Percentiles rank a stretch among this genome's conserved stretches.
Evolutionary conservation across 2,329 filamentous ascomycete species (phyloP).

Genomic region (Aspergillus vadensis): DNA sequence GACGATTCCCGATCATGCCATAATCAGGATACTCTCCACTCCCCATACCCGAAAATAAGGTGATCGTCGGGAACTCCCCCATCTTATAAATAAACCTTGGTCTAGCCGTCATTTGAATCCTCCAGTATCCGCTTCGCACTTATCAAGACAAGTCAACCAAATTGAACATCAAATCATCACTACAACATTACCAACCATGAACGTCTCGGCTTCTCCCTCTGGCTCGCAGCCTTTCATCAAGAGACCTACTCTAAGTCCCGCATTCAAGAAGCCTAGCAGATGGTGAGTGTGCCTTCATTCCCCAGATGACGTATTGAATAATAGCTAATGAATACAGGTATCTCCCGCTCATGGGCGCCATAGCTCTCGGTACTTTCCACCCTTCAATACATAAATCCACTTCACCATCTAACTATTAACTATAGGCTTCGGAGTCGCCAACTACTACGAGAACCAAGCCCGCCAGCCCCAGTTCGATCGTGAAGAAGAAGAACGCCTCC

Average conservation of each 20-base stretch:
- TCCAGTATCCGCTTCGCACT: background rate
- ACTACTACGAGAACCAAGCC: conserved; percentile 12
- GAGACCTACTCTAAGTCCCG: conserved; percentile 9
- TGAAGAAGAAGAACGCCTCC: conserved; percentile 37
- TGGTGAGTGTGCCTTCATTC: conserved; percentile 10
- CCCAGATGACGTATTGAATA: background rate
- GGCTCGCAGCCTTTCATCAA: conserved; percentile 15
- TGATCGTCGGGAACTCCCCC: background rate
- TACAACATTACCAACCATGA: conserved; percentile 6
- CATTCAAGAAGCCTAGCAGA: conserved; percentile 8
- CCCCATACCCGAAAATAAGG: background rate
- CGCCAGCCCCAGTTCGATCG: conserved; percentile 2
- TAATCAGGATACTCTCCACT: background rate
- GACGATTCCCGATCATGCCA: conserved; percentile 3
- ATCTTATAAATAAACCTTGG: background rate
- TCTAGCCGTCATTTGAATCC: background rate
- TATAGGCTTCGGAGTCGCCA: conserved; percentile 23
- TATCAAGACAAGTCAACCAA: too few species aligned
- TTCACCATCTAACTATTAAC: background rate
- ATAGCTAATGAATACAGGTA: conserved; percentile 12
- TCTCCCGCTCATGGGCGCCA: conserved; percentile 19
- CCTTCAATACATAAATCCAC: background rate
- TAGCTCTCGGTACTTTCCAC: conserved; percentile 17
- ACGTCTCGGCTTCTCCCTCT: conserved; percentile 12
- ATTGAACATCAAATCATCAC: background rate